A percentile compares a stretch with the other conserved stretches of the same genome.
phyloP scores from a whole-genome alignment of 208 protist species.

The Crithidia bombi region DNA sequence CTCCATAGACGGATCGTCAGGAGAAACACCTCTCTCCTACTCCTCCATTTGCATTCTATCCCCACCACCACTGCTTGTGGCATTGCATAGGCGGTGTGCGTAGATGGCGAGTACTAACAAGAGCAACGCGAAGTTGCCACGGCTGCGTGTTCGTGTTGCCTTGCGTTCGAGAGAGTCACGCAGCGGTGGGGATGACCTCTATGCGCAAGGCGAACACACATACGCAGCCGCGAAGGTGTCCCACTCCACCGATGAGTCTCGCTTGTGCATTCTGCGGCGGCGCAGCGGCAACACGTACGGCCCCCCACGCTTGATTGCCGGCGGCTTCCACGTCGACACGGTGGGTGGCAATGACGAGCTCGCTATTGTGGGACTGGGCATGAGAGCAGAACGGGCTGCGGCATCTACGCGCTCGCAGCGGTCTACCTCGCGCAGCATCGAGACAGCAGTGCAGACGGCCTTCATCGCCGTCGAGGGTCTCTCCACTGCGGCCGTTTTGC shows the following conservation, averaged over 20 bases:
- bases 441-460: constrained; percentile 20
- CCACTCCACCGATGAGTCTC: not conserved
- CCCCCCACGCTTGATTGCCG: not conserved
- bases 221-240: not conserved
- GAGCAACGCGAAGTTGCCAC: not conserved
- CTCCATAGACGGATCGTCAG: no score
- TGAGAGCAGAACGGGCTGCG: not conserved
- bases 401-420: not conserved
- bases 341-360: not conserved
- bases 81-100: no score
- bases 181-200: not conserved
- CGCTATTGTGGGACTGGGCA: not conserved
- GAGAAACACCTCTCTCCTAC: no score
- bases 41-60: no score
- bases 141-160: constrained; percentile 26
- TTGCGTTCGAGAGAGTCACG: constrained; percentile 35
- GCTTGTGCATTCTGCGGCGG: constrained; percentile 28
- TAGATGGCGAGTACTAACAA: no score
- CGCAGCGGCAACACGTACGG: not conserved
- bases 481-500: not conserved
- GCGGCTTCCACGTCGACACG: not conserved
- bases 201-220: not conserved
- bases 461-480: constrained; percentile 28
- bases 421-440: not conserved
- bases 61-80: no score